These are phyloP conservation scores for Hypoxylon intermedium DNA, from an alignment of 495 filamentous ascomycete species.

Conservation along the genomic window DNA sequence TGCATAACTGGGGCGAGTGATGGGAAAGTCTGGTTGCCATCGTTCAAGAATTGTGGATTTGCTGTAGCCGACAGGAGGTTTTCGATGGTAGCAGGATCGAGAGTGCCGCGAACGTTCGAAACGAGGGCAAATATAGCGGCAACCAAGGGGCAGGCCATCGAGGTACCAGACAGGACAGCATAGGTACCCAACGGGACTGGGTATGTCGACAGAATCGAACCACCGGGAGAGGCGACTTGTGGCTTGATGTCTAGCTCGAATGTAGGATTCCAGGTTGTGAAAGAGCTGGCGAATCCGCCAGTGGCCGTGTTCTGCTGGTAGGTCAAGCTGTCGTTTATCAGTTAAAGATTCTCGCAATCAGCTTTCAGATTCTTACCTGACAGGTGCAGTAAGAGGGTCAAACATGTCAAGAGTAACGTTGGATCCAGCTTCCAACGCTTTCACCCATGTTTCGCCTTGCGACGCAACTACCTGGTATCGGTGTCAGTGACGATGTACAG, in stretches of 20 bases:
- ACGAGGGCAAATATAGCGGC: slow-evolving; percentile 63
- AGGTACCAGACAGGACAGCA: slow-evolving; percentile 63
- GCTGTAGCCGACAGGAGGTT: slow-evolving; percentile 56
- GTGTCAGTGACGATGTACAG: slow-evolving; percentile 29
- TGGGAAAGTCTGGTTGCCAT: slow-evolving; percentile 47
- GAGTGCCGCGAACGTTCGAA: slow-evolving; percentile 55
- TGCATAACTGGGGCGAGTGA: slow-evolving; percentile 62
- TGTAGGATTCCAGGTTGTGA: slow-evolving; percentile 64
- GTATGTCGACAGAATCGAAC: slow-evolving; percentile 64
- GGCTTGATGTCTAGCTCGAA: slow-evolving; percentile 63
- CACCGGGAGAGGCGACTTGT: slow-evolving; percentile 61
- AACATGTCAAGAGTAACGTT: slow-evolving; percentile 52
- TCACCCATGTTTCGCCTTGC: slow-evolving; percentile 55
- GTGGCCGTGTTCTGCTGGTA: slow-evolving; percentile 45
- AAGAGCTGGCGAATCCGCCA: slow-evolving; percentile 57
- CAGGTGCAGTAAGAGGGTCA: slow-evolving; percentile 49
- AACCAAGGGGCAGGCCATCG: slow-evolving; percentile 65
- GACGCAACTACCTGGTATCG: slow-evolving; percentile 42
- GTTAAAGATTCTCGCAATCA: slow-evolving; percentile 11
- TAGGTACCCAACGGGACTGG: slow-evolving; percentile 60
- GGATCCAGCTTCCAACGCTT: slow-evolving; percentile 44
- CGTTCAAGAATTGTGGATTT: slow-evolving; percentile 55
- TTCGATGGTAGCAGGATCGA: slow-evolving; percentile 56
- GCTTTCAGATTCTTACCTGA: slow-evolving; percentile 35
- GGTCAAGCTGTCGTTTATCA: slow-evolving; percentile 32